phyloP scores from a whole-genome alignment of 2,329 filamentous ascomycete genomes.

The Penicillium sp. region DNA sequence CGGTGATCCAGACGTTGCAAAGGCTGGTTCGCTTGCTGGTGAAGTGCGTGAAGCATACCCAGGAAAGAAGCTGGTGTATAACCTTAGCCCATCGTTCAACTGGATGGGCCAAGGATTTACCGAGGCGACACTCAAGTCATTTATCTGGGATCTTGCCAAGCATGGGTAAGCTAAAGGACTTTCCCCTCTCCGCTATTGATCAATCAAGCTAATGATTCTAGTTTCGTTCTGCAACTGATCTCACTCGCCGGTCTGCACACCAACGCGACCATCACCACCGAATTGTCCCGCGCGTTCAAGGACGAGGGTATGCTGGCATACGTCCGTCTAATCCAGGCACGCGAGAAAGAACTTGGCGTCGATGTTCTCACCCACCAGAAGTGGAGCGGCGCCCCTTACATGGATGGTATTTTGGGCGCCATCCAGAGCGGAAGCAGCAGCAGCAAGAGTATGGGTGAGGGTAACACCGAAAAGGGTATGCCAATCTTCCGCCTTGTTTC shows the following conservation, averaged over 20 bases:
- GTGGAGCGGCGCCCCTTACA: constrained; percentile 70
- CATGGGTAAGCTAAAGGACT: constrained; percentile 68
- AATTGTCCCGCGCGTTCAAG: constrained; percentile 82
- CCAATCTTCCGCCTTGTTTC: not conserved
- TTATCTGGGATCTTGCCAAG: constrained; percentile 94
- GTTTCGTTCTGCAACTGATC: constrained; percentile 67
- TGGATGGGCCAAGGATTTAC: constrained; percentile 96
- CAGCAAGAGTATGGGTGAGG: constrained; percentile 91
- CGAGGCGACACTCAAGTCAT: constrained; percentile 78
- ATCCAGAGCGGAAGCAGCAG: constrained; percentile 91
- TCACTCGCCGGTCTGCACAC: constrained; percentile 67
- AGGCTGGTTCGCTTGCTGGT: constrained; percentile 74
- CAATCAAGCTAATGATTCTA: constrained; percentile 30
- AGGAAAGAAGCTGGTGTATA: constrained; percentile 92
- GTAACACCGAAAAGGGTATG: constrained; percentile 74
- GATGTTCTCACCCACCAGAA: constrained; percentile 97
- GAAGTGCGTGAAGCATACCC: constrained; percentile 73
- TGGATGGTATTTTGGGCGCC: constrained; percentile 86
- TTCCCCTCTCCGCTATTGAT: not conserved
- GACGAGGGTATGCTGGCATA: constrained; percentile 95
- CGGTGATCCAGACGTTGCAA: constrained; percentile 79
- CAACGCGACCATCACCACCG: constrained; percentile 67
- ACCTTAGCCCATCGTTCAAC: constrained; percentile 95
- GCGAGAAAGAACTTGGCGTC: constrained; percentile 87
- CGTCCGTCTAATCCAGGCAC: constrained; percentile 86